Conservation (phyloP, 2,329 filamentous ascomycete species). For the Neofusicoccum kwambonambiense region DNA sequence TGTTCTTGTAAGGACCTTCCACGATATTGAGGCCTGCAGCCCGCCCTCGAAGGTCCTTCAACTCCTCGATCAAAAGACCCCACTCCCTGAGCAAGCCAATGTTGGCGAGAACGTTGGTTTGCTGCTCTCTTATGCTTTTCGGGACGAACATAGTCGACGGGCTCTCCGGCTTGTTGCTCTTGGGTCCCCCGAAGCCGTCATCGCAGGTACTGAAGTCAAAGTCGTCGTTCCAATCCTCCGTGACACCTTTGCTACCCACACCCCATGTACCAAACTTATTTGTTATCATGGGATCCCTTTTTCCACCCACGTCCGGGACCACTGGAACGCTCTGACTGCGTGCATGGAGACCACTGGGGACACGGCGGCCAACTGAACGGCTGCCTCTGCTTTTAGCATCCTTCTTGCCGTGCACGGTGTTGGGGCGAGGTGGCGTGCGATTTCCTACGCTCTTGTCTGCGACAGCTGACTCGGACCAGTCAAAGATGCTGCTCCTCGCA, state of each 20-base stretch:
- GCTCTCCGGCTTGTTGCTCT: constrained; percentile 45
- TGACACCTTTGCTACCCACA: constrained; percentile 72
- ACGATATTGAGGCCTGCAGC: constrained; percentile 67
- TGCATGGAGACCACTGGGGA: constrained; percentile 67
- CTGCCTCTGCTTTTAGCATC: constrained; percentile 69
- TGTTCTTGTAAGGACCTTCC: constrained; percentile 56
- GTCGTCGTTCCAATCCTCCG: constrained; percentile 87
- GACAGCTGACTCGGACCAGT: constrained; percentile 66
- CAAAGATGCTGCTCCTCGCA: constrained; percentile 67
- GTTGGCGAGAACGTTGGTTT: constrained; percentile 78
- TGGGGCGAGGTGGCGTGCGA: constrained; percentile 63
- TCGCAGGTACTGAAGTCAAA: constrained; percentile 65
- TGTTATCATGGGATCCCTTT: constrained; percentile 56
- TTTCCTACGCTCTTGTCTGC: constrained; percentile 62
- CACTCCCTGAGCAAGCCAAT: constrained; percentile 81
- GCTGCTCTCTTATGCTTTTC: constrained; percentile 74
- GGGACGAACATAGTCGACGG: constrained; percentile 65
- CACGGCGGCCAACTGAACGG: constrained; percentile 64
- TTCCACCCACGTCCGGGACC: constrained; percentile 56
- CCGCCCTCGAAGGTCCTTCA: constrained; percentile 73
- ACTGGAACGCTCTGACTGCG: constrained; percentile 80
- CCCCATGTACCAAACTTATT: constrained; percentile 81
- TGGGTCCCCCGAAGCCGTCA: constrained; percentile 25
- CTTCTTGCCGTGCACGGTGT: constrained; percentile 75
- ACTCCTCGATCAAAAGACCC: constrained; percentile 75